Base-by-base conservation (phyloP, 257 asterid genomes). In the Jaltomata sinuosa region DNA sequence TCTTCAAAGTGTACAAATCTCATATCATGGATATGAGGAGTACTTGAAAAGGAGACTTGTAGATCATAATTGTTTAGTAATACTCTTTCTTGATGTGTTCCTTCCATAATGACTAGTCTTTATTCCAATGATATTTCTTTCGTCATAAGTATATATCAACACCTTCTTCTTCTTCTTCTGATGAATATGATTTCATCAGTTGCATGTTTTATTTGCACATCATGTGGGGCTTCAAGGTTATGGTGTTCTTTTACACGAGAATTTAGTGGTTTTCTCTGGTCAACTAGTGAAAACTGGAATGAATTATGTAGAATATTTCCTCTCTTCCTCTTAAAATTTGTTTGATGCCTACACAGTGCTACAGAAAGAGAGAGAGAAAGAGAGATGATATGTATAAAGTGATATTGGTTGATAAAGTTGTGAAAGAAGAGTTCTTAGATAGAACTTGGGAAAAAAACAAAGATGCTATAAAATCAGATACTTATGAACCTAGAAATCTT, bases 1-100 rank as follows among this genome's bases (percentile, higher is more conserved):
- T 92, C 92, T 64, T 91, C 96, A 29, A 92, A 94, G 81, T 59
- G 32, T 29, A 88, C 89, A 88, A 94, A 93, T 65, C 97, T 95
- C 96, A 94, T 90, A 57, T 93, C 94, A 38, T 88, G 90, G 34
- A 74, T 82, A 38, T 76, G 86, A 34, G 57, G 91, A 55, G 89
- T 61, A 45, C 81, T 45, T 42, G 93, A 84, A 64, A 89, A 90
- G 12, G 88, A 83, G 32, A 88, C 80, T 71, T 87, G 92, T 22
- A 88, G 84, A 82, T 89, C 92, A 76, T 89, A 89, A 89, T 88
- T 91, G 84, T 87, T 77, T 83, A 88, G 49, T 85, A 90, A 91
- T 29, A 84, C 78, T 89, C 95, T 94, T 88, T 62, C 71, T 78
- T 78, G 45, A 25, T 88, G 47, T 32, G 79, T 92, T 16, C 90